Conservation (phyloP, 2,329 filamentous ascomycete genomes). For the Fusarium subglutinans region DNA sequence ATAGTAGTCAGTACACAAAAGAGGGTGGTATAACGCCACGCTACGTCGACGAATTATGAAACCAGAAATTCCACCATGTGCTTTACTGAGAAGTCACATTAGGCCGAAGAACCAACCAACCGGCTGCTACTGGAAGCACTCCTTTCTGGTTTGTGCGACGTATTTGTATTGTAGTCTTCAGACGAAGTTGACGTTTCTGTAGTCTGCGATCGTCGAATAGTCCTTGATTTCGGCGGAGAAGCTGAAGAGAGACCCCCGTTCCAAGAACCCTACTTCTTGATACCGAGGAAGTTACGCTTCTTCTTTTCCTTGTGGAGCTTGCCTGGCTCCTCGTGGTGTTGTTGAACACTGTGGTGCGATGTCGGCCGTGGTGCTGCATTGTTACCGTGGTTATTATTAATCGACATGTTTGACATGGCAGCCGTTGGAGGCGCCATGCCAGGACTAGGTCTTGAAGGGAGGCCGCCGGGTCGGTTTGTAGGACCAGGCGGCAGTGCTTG, state of each 20-base stretch:
- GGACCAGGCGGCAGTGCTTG: slow-evolving; percentile 20
- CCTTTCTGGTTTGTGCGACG: not conserved
- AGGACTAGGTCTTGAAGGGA: slow-evolving; percentile 38
- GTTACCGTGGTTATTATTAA: slow-evolving; percentile 47
- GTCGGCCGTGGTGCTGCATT: slow-evolving; percentile 26
- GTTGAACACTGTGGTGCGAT: slow-evolving; percentile 24
- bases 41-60: slow-evolving; percentile 26
- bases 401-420: slow-evolving; percentile 65
- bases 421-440: slow-evolving; percentile 56
- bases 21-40: slow-evolving; percentile 30
- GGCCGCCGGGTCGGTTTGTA: slow-evolving; percentile 39
- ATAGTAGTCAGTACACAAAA: slow-evolving; percentile 17
- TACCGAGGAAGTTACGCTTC: slow-evolving; percentile 65
- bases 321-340: slow-evolving; percentile 44
- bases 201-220: slow-evolving; percentile 23
- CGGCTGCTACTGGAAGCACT: not conserved
- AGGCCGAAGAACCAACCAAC: not conserved
- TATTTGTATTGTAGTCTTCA: not conserved
- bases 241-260: slow-evolving; percentile 30
- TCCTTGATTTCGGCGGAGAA: not conserved
- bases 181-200: slow-evolving; percentile 21
- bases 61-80: slow-evolving; percentile 9
- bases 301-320: slow-evolving; percentile 69
- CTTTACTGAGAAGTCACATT: not conserved
- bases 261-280: slow-evolving; percentile 63